phyloP scores from a whole-genome alignment of 2,329 filamentous ascomycete species.

The Botryotinia narcissicola region DNA sequence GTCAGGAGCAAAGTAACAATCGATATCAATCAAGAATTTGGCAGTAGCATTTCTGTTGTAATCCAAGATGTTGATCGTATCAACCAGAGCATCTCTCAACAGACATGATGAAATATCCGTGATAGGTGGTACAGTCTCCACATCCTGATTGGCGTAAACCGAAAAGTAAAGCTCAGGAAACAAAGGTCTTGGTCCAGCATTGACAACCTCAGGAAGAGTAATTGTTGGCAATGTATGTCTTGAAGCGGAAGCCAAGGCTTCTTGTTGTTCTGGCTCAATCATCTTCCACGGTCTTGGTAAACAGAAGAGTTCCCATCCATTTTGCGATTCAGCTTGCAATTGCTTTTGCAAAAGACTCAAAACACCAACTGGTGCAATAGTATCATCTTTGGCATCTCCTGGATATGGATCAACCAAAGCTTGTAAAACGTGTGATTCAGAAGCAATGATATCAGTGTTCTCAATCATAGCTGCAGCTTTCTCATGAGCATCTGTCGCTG shows the following conservation, averaged over 20 bases:
- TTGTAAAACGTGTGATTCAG: slow-evolving; percentile 81
- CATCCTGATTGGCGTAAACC: slow-evolving; percentile 81
- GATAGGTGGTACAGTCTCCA: slow-evolving; percentile 81
- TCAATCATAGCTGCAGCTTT: slow-evolving; percentile 79
- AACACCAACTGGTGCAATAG: slow-evolving; percentile 64
- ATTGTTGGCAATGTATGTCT: slow-evolving; percentile 80
- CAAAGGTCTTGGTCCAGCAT: slow-evolving; percentile 69
- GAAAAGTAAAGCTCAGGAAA: slow-evolving; percentile 95
- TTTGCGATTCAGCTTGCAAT: slow-evolving; percentile 71
- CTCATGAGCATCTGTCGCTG: slow-evolving; percentile 66
- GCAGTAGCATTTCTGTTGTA: slow-evolving; percentile 88
- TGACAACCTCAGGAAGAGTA: slow-evolving; percentile 70
- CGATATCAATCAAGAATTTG: slow-evolving; percentile 86
- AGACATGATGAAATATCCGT: slow-evolving; percentile 76
- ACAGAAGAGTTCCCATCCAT: slow-evolving; percentile 71
- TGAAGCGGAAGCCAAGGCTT: slow-evolving; percentile 56
- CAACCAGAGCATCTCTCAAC: slow-evolving; percentile 79
- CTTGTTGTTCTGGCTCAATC: slow-evolving; percentile 58
- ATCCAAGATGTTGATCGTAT: slow-evolving; percentile 91
- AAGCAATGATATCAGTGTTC: slow-evolving; percentile 92
- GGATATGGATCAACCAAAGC: slow-evolving; percentile 83
- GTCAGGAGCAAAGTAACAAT: slow-evolving; percentile 86
- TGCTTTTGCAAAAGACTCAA: slow-evolving; percentile 84
- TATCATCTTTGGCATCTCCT: slow-evolving; percentile 59
- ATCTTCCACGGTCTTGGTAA: slow-evolving; percentile 68